Percentiles rank a stretch among this genome's conserved stretches.
Evolutionary conservation across 345 rosid species (phyloP).

Genomic region (Acer negundo): DNA sequence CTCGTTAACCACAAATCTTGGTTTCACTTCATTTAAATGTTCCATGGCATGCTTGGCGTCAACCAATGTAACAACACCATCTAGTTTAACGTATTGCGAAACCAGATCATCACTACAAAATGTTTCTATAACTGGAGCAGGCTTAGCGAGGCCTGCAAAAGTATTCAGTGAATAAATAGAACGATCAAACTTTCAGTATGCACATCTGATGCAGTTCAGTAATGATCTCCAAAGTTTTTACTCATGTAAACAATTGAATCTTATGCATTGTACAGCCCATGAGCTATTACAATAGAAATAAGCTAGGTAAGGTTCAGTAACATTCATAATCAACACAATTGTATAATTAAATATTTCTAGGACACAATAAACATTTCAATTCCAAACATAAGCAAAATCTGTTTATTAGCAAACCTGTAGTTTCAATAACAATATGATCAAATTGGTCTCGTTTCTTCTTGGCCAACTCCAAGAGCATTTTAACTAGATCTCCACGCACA

Average conservation of each 20-base stretch:
- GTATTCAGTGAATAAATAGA: constrained; percentile 5
- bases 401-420: constrained; percentile 48
- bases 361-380: too few relatives aligned
- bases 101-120: constrained; percentile 68
- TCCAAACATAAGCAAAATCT: constrained; percentile 6
- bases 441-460: constrained; percentile 57
- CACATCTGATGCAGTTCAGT: constrained; percentile 5
- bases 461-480: constrained; percentile 74
- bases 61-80: constrained; percentile 80
- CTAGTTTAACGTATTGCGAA: constrained; percentile 56
- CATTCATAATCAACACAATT: not conserved
- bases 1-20: constrained; percentile 75
- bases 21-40: constrained; percentile 69
- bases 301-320: too few relatives aligned
- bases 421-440: constrained; percentile 81
- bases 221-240: not conserved
- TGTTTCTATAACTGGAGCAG: constrained; percentile 77
- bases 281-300: not conserved
- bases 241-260: too few relatives aligned
- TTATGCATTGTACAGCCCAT: too few relatives aligned
- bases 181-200: not conserved
- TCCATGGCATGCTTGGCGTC: constrained; percentile 76
- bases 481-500: constrained; percentile 72
- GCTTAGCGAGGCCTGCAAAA: constrained; percentile 75
- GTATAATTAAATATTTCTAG: not conserved